These are phyloP conservation scores for Sphagnurus paluster DNA, from an alignment of 1,284 basidiomycete genomes.

Conservation along the genomic window DNA sequence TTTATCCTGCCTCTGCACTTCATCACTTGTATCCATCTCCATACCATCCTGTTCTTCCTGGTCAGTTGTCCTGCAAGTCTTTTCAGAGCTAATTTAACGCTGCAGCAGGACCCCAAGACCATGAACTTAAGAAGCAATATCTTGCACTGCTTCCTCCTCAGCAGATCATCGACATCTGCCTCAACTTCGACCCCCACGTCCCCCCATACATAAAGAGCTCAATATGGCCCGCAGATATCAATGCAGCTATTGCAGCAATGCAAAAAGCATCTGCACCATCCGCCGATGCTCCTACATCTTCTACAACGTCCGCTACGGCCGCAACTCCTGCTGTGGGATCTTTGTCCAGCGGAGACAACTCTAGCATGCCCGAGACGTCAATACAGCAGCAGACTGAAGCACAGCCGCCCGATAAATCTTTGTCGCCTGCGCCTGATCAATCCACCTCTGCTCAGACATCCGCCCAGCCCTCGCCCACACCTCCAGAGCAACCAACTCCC, in stretches of 20 bases:
- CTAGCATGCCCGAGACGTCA: conserved; percentile 16
- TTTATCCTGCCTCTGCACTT: conserved; percentile 30
- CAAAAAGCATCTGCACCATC: conserved; percentile 32
- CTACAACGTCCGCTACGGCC: conserved; percentile 9
- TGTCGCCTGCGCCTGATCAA: conserved; percentile 9
- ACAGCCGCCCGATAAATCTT: conserved; percentile 26
- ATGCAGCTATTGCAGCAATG: conserved; percentile 57
- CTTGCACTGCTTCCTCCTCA: conserved; percentile 60
- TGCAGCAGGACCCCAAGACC: conserved; percentile 39
- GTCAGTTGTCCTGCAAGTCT: conserved; percentile 23
- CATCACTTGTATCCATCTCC: conserved; percentile 32
- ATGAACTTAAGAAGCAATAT: conserved; percentile 68
- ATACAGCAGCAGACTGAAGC: conserved; percentile 18
- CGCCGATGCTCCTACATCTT: conserved; percentile 17
- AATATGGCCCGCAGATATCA: conserved; percentile 70
- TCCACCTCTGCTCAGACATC: conserved; percentile 5
- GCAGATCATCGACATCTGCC: conserved; percentile 75
- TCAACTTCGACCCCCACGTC: conserved; percentile 67
- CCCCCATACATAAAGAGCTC: conserved; percentile 56
- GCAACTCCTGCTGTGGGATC: conserved; percentile 30
- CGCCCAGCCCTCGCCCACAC: conserved; percentile 3
- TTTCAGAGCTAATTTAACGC: conserved; percentile 3
- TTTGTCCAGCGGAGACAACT: conserved; percentile 19
- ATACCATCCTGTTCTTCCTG: conserved; percentile 32
- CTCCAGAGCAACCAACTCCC: conserved; percentile 2